A percentile compares a stretch with the other conserved stretches of the same genome.
These are phyloP conservation scores for Mucor velutinosus DNA, from an alignment of 371 early-diverging fungal genomes.

Conservation along the genomic window DNA sequence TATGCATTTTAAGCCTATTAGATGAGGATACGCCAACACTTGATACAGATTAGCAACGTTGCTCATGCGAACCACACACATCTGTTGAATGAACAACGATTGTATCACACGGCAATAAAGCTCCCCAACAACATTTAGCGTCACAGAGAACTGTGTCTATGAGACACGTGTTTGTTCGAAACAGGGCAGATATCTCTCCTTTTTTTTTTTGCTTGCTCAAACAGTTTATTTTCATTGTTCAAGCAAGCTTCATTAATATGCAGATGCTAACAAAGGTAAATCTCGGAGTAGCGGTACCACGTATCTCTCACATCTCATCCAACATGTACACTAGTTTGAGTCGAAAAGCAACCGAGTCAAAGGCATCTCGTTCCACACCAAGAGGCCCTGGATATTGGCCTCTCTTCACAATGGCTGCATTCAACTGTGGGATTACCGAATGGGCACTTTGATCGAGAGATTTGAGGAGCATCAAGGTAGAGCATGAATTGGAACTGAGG, in stretches of 20 bases:
- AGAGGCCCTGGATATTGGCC: constrained; percentile 96
- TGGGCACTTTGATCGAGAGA: constrained; percentile 71
- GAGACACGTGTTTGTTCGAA: neutral
- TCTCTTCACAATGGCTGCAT: constrained; percentile 98
- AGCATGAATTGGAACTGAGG: neutral
- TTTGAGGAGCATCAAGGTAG: neutral
- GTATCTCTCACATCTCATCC: too few species aligned
- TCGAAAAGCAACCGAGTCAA: constrained; percentile 98
- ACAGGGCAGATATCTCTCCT: neutral
- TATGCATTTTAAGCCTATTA: too few species aligned
- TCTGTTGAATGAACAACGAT: too few species aligned
- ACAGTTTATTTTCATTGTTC: neutral
- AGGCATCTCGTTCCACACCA: constrained; percentile 97
- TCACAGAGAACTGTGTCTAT: neutral
- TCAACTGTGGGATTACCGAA: constrained; percentile 98
- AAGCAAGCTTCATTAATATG: constrained; percentile 41
- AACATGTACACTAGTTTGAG: constrained; percentile 74
- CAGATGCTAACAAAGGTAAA: constrained; percentile 85
- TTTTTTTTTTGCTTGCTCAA: neutral
- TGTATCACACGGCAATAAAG: neutral
- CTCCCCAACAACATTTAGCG: neutral
- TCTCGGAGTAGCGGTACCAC: neutral
- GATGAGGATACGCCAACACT: too few species aligned
- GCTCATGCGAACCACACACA: too few species aligned
- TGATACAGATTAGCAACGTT: too few species aligned